Evolutionary conservation across 2,329 filamentous ascomycete species (phyloP).

Genomic region (Xylariaceae sp.): DNA sequence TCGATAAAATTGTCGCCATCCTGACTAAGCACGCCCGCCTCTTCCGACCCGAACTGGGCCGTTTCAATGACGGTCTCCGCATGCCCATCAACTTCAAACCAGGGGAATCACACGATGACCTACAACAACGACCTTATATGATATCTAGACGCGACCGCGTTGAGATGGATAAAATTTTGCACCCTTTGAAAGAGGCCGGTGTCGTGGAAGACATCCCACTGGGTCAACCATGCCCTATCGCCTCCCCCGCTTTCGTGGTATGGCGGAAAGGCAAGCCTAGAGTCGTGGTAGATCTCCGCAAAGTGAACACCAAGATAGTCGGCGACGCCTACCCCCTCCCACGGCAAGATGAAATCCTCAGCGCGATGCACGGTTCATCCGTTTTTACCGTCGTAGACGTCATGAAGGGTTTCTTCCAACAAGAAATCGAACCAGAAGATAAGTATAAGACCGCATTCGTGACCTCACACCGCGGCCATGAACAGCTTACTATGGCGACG

Average conservation of each 20-base stretch:
- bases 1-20: not conserved
- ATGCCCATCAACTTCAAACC: not conserved
- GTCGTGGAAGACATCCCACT: not conserved
- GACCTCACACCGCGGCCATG: not conserved
- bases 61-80: not conserved
- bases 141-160: not conserved
- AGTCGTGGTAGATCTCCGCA: not conserved
- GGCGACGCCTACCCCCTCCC: not conserved
- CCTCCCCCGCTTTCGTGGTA: not conserved
- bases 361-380: not conserved
- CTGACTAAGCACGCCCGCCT: not conserved
- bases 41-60: not conserved
- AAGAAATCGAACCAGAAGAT: not conserved
- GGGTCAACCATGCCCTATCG: not conserved
- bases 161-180: not conserved
- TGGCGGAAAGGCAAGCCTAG: not conserved
- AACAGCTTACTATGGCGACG: not conserved
- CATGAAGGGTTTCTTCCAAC: not conserved
- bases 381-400: not conserved
- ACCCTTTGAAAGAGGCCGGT: not conserved
- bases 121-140: not conserved
- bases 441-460: not conserved
- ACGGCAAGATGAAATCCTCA: not conserved
- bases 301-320: not conserved
- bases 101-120: not conserved